Evolutionary conservation across 2,329 filamentous ascomycete genomes (phyloP).

Genomic region (Fusarium poae): DNA sequence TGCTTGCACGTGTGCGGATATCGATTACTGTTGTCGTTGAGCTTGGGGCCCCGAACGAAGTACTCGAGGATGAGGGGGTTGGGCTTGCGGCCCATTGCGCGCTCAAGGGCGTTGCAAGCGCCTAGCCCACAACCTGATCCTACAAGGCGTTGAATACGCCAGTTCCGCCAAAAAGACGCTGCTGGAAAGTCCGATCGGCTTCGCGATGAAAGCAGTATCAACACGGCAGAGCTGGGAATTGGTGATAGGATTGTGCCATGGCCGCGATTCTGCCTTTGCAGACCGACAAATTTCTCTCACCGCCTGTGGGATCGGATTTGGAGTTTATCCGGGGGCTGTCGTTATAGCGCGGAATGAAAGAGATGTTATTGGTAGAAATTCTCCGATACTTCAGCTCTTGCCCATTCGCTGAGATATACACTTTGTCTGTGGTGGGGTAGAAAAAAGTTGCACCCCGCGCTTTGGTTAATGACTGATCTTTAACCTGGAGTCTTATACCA

Average conservation of each 20-base stretch:
- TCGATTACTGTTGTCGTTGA: slow-evolving; percentile 89
- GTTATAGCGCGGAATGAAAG: no score
- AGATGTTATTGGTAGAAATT: slow-evolving; percentile 27
- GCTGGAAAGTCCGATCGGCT: slow-evolving; percentile 30
- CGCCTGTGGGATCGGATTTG: slow-evolving; percentile 49
- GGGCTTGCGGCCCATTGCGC: slow-evolving; percentile 82
- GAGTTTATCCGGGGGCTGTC: slow-evolving; percentile 42
- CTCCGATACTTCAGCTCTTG: slow-evolving; percentile 10
- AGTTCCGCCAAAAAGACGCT: slow-evolving; percentile 34
- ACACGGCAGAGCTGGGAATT: slow-evolving; percentile 40
- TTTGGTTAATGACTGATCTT: slow-evolving; percentile 16
- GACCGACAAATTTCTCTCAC: slow-evolving; percentile 60
- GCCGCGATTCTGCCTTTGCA: slow-evolving; percentile 56
- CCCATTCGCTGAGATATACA: slow-evolving; percentile 7
- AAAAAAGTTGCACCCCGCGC: slow-evolving; percentile 31
- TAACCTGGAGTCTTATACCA: slow-evolving; percentile 2
- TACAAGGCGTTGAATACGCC: slow-evolving; percentile 34
- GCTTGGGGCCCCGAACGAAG: slow-evolving; percentile 87
- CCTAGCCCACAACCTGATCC: slow-evolving; percentile 46
- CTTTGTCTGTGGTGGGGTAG: slow-evolving; percentile 15
- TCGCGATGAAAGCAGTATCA: slow-evolving; percentile 15
- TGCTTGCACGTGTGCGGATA: slow-evolving; percentile 92
- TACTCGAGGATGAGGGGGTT: slow-evolving; percentile 89
- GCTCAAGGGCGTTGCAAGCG: slow-evolving; percentile 43
- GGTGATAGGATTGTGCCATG: slow-evolving; percentile 48